Percentiles rank a stretch among this genome's conserved stretches.
These are phyloP conservation scores for Cylindrodendrum hubeiense DNA, from an alignment of 2,329 filamentous ascomycete species.

Conservation along the genomic window DNA sequence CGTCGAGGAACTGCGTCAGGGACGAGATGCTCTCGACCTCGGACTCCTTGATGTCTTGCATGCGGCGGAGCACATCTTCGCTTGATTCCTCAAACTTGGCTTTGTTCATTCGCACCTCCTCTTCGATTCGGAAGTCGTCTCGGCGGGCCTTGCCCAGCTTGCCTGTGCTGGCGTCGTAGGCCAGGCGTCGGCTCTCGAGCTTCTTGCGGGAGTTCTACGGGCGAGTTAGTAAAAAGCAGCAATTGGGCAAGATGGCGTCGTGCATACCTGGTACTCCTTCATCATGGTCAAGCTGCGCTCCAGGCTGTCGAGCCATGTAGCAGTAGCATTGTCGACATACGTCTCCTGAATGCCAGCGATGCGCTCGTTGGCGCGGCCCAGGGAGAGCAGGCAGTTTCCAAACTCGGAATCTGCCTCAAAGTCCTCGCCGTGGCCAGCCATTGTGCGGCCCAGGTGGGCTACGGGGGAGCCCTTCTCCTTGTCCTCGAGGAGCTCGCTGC, in stretches of 20 bases:
- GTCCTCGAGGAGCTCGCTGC: slow-evolving; percentile 83
- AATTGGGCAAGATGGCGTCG: neutral
- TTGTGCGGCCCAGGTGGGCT: slow-evolving; percentile 83
- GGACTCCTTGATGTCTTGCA: slow-evolving; percentile 96
- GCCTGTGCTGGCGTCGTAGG: slow-evolving; percentile 88
- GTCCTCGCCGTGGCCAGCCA: slow-evolving; percentile 91
- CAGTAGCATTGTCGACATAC: slow-evolving; percentile 82
- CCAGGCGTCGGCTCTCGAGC: slow-evolving; percentile 88
- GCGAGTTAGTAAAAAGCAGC: slow-evolving; percentile 45
- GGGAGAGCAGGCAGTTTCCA: slow-evolving; percentile 84
- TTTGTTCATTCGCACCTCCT: slow-evolving; percentile 90
- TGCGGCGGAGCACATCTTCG: slow-evolving; percentile 90
- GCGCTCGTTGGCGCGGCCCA: slow-evolving; percentile 88
- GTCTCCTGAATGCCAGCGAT: slow-evolving; percentile 87
- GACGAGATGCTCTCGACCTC: slow-evolving; percentile 87
- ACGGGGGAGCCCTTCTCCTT: slow-evolving; percentile 88
- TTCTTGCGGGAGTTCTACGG: slow-evolving; percentile 83
- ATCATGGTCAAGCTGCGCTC: slow-evolving; percentile 92
- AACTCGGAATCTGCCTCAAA: slow-evolving; percentile 93
- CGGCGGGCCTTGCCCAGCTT: slow-evolving; percentile 96
- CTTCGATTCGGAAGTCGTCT: slow-evolving; percentile 93
- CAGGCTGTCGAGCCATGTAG: slow-evolving; percentile 90
- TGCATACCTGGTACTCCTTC: slow-evolving; percentile 92
- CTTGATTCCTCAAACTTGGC: slow-evolving; percentile 96
- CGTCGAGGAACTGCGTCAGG: slow-evolving; percentile 84